These are phyloP conservation scores for Corylus heterophylla DNA, from an alignment of 306 rosid genomes.

Conservation along the genomic window DNA sequence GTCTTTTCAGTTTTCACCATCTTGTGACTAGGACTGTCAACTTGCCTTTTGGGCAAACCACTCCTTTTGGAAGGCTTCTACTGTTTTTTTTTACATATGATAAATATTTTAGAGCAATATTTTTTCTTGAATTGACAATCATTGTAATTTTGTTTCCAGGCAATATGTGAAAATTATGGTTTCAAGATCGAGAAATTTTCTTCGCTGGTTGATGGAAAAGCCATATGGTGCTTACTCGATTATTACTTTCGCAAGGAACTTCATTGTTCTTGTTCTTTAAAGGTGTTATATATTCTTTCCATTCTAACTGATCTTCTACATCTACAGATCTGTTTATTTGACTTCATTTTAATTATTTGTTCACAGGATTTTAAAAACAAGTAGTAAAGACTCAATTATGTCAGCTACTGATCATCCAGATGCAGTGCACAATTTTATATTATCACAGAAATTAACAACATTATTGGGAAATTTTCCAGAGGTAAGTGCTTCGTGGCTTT, in stretches of 20 bases:
- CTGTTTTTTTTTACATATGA: neutral
- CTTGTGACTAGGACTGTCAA: neutral
- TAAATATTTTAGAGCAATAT: neutral
- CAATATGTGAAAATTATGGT: constrained; percentile 68
- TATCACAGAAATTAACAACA: constrained; percentile 72
- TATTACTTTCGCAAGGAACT: constrained; percentile 83
- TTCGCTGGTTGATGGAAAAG: constrained; percentile 90
- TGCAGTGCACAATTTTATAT: constrained; percentile 80
- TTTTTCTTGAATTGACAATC: neutral
- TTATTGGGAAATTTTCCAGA: constrained; percentile 91
- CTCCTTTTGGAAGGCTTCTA: neutral
- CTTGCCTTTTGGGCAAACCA: neutral
- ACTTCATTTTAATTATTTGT: constrained; percentile 21
- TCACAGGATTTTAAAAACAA: constrained; percentile 54
- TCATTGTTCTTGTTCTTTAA: constrained; percentile 52
- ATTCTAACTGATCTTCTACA: constrained; percentile 16
- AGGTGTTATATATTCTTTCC: constrained; percentile 50
- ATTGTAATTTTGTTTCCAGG: constrained; percentile 43
- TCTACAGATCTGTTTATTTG: constrained; percentile 10
- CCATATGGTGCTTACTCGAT: constrained; percentile 95
- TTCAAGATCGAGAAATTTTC: constrained; percentile 54
- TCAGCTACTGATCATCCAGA: constrained; percentile 64
- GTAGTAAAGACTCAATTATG: constrained; percentile 65
- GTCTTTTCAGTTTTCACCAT: neutral
- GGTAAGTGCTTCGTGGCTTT: constrained; percentile 44